These are phyloP conservation scores for Diversispora eburnea DNA, from an alignment of 192 early-diverging fungal genomes.

Conservation along the genomic window DNA sequence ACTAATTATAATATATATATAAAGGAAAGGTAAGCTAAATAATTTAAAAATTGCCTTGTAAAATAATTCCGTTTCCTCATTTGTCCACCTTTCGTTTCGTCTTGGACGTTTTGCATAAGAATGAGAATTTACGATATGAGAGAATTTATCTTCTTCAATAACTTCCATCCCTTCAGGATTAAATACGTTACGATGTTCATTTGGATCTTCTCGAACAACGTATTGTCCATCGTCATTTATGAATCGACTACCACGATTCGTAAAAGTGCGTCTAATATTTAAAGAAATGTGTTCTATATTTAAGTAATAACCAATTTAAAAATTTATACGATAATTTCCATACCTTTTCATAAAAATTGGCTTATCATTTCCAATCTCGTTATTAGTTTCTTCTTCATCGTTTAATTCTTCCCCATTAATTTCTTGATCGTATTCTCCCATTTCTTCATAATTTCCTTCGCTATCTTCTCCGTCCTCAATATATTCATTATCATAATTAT, in stretches of 20 bases:
- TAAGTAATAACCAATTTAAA: background rate
- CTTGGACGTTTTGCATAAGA: slow-evolving; percentile 25
- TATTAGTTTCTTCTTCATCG: background rate
- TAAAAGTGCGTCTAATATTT: slow-evolving; percentile 1
- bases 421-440: background rate
- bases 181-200: background rate
- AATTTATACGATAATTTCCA: background rate
- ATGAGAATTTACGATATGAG: slow-evolving; percentile 36
- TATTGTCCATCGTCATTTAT: slow-evolving; percentile 16
- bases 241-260: slow-evolving; percentile 1
- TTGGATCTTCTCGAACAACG: background rate
- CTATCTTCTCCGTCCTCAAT: background rate
- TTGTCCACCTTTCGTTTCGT: slow-evolving; percentile 36
- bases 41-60: slow-evolving; percentile 29
- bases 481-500: slow-evolving; percentile 21
- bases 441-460: background rate
- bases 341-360: slow-evolving; percentile 21
- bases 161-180: slow-evolving; percentile 32
- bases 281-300: background rate
- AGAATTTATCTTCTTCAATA: slow-evolving; percentile 37
- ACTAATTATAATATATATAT: background rate
- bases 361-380: background rate
- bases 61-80: slow-evolving; percentile 40
- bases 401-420: background rate
- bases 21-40: too few species aligned